Percentiles rank a stretch among this genome's conserved stretches.
Conservation (phyloP, 805 yeast species). For the Wilhelminamyces savonicus region DNA sequence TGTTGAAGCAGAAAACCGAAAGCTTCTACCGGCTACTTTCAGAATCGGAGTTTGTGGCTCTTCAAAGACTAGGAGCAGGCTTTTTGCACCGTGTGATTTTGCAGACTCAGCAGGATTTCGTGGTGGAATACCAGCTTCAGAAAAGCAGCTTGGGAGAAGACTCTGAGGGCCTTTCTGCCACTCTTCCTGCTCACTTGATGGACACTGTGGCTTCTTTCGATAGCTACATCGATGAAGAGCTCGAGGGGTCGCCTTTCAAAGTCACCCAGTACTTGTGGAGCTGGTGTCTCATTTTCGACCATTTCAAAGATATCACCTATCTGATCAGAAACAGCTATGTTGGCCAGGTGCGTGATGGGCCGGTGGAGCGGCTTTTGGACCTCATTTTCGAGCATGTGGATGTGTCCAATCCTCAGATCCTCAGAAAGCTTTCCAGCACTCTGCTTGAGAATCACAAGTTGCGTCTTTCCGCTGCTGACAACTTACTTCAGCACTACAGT, state of each 20-base stretch:
- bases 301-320: slow-evolving; percentile 61
- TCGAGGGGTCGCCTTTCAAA: slow-evolving; percentile 2
- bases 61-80: slow-evolving; percentile 40
- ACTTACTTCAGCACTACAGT: slow-evolving; percentile 15
- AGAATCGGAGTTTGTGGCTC: slow-evolving; percentile 3
- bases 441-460: slow-evolving; percentile 1
- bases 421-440: slow-evolving; percentile 5
- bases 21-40: too few species aligned
- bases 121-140: slow-evolving; percentile 54
- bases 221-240: slow-evolving; percentile 14
- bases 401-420: slow-evolving; percentile 16
- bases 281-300: slow-evolving; percentile 59
- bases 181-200: slow-evolving; percentile 38
- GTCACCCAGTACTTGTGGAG: slow-evolving; percentile 50
- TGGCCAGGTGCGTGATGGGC: slow-evolving; percentile 44
- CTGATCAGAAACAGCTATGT: slow-evolving; percentile 57
- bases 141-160: slow-evolving; percentile 27
- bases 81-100: slow-evolving; percentile 37
- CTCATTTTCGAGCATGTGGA: slow-evolving; percentile 52
- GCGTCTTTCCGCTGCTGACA: slow-evolving; percentile 6
- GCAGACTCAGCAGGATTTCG: slow-evolving; percentile 49
- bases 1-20: too few species aligned
- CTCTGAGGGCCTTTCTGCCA: slow-evolving; percentile 21
- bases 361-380: slow-evolving; percentile 46
- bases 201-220: slow-evolving; percentile 26